These are phyloP conservation scores for Actinomucor elegans DNA, from an alignment of 371 early-diverging fungal species.

Conservation along the genomic window DNA sequence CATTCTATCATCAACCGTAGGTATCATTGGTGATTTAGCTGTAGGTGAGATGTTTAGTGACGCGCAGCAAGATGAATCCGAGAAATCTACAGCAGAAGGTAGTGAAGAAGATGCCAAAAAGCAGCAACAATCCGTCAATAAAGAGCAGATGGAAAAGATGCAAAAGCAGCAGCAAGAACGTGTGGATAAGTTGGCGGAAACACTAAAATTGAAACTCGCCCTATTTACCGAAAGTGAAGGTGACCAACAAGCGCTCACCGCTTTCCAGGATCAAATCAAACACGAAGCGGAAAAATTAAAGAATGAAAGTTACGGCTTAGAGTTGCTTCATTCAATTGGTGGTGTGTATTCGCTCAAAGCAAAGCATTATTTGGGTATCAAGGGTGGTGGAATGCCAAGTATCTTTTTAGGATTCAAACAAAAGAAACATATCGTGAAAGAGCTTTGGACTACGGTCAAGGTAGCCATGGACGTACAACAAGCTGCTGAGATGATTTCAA, in stretches of 20 bases:
- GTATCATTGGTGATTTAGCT: conserved; percentile 50
- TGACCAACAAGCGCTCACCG: conserved; percentile 44
- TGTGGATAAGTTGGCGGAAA: conserved; percentile 75
- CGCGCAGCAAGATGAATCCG: conserved; percentile 26
- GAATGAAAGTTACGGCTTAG: conserved; percentile 87
- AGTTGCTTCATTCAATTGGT: conserved; percentile 90
- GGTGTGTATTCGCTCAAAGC: conserved; percentile 87
- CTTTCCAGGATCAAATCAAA: conserved; percentile 70
- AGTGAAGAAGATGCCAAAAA: conserved; percentile 1
- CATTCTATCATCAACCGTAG: too few species aligned
- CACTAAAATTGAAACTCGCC: conserved; percentile 73
- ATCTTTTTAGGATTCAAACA: conserved; percentile 68
- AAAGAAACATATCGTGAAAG: conserved; percentile 81
- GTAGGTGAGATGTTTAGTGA: conserved; percentile 48
- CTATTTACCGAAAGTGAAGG: conserved; percentile 69
- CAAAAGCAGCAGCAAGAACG: conserved; percentile 63
- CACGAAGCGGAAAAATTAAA: conserved; percentile 87
- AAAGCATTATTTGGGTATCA: conserved; percentile 73
- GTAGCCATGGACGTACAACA: conserved; percentile 91
- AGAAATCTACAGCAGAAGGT: neutral
- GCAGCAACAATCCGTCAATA: conserved; percentile 32
- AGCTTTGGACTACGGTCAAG: conserved; percentile 86
- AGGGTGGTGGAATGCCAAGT: conserved; percentile 60
- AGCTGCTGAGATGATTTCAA: conserved; percentile 78
- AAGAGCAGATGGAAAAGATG: conserved; percentile 63